Evolutionary conservation across 495 filamentous ascomycete species (phyloP).

Genomic region (Podospora pseudoanserina): DNA sequence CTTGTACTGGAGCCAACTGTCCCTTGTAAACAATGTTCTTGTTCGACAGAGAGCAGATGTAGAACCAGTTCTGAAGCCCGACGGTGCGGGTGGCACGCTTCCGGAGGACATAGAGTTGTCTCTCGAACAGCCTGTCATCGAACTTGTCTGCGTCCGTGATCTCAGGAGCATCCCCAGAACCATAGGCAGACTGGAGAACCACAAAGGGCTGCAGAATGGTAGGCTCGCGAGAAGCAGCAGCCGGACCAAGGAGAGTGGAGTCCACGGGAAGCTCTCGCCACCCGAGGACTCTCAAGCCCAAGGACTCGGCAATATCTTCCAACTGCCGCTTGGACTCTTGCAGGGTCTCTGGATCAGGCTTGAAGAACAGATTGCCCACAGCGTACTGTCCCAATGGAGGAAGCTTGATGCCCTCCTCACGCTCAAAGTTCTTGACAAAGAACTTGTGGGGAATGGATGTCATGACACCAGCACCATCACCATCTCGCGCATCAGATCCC

Average conservation of each 20-base stretch:
- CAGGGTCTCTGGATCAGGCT: constrained; percentile 83
- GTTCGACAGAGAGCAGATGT: constrained; percentile 95
- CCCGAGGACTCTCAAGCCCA: constrained; percentile 87
- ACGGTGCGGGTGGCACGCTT: constrained; percentile 94
- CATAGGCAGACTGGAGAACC: constrained; percentile 82
- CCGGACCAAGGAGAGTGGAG: constrained; percentile 87
- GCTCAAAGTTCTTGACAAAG: constrained; percentile 97
- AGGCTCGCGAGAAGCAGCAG: constrained; percentile 89
- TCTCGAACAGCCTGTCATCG: constrained; percentile 83
- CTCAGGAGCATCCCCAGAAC: constrained; percentile 77
- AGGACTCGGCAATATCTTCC: constrained; percentile 82
- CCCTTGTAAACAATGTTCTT: constrained; percentile 99
- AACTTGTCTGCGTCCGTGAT: constrained; percentile 73
- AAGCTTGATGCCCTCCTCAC: constrained; percentile 78
- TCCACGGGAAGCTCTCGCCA: constrained; percentile 96
- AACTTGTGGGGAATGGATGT: constrained; percentile 98
- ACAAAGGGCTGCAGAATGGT: constrained; percentile 95
- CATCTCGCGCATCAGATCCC: constrained; percentile 94
- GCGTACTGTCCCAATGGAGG: constrained; percentile 93
- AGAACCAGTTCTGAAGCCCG: constrained; percentile 98
- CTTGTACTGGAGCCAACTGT: constrained; percentile 90
- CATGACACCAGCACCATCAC: constrained; percentile 98
- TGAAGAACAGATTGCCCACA: constrained; percentile 97
- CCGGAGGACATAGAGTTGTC: constrained; percentile 88
- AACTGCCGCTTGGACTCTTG: constrained; percentile 84